Evolutionary conservation across 371 early-diverging fungal species (phyloP), one percentile per base, ranked within the genome.

Genomic region (Mucor sp.): DNA sequence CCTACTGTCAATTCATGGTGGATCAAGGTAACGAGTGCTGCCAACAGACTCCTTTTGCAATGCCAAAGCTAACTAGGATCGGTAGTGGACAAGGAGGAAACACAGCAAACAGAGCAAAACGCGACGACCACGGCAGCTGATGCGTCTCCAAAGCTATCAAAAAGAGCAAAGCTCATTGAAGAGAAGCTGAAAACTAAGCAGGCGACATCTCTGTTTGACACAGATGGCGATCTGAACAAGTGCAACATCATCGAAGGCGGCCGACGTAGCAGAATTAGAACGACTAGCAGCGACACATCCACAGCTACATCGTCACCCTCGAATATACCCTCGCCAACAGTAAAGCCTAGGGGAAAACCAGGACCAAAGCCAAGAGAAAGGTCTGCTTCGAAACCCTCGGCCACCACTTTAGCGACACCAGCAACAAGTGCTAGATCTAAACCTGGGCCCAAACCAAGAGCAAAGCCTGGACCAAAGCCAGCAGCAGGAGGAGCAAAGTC

Each of bases 201-300:
- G 37, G 12, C 33, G 33, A 60, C 30, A 7, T 76, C 81, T 4
- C 63, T 83, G 1, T 83, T 83, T 67, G 83, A 83, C 53, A 79
- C 79, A 6, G 83, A 83, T 64, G 83, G 83, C 37, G 77, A 83
- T 66, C 23, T 83, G 6, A 77, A 74, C 27, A 48, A 62, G 33
- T 74, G 73, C 37, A 83, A 83, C 32, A 83, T 83, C 55, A 61
- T 83, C 58, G 69, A 75, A 60, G 69, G 73, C 3, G 43, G 53
- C 30, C 58, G 69, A 60, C 63, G 66, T n/a, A 57, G 43, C 6
- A 27, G 70, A 50, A 66, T 35, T 14, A 33, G 67, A 61, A 47
- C 63, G 2, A n/a, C 19, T 57, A 43, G 35, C 25, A 53, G 19
- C 28, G 56, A 64, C 9, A 4, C 41, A 9, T 23, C 55, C 15